Evolutionary conservation across 345 rosid genomes (phyloP).

Genomic region (Ricinus communis): DNA sequence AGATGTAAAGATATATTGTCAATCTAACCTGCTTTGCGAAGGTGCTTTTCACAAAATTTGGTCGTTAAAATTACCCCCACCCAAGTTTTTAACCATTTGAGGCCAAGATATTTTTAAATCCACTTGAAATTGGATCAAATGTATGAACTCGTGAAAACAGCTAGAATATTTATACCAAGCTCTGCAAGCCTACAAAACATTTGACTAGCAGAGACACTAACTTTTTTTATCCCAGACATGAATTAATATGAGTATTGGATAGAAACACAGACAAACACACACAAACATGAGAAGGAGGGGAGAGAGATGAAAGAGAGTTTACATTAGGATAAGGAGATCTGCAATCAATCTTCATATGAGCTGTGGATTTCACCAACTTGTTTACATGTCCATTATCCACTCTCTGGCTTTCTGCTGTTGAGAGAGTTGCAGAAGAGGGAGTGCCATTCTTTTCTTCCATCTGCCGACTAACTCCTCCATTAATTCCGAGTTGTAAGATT

Average conservation of each 20-base stretch:
- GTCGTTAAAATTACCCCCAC: too few relatives aligned
- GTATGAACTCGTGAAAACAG: too few relatives aligned
- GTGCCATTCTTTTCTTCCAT: slow-evolving; percentile 20
- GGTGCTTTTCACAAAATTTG: too few relatives aligned
- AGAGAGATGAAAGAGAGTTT: slow-evolving; percentile 12
- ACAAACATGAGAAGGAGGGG: not conserved
- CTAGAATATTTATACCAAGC: not conserved
- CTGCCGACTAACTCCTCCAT: slow-evolving; percentile 43
- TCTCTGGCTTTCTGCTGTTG: slow-evolving; percentile 28
- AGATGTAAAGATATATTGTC: too few relatives aligned
- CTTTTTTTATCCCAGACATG: not conserved
- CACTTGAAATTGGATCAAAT: too few relatives aligned
- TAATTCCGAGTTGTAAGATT: slow-evolving; percentile 33
- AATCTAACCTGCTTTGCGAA: too few relatives aligned
- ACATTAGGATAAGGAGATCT: slow-evolving; percentile 45
- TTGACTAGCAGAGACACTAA: not conserved
- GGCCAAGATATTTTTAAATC: too few relatives aligned
- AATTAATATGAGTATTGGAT: not conserved
- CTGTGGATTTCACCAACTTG: slow-evolving; percentile 21
- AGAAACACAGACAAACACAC: not conserved
- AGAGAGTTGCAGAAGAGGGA: slow-evolving; percentile 18
- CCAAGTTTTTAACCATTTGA: too few relatives aligned
- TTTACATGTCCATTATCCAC: slow-evolving; percentile 19
- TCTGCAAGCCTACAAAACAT: not conserved
- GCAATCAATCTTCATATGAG: slow-evolving; percentile 25